Evolutionary conservation across 306 rosid genomes (phyloP), one percentile per base, ranked within the genome.

Genomic region (Cicer yamashitae): DNA sequence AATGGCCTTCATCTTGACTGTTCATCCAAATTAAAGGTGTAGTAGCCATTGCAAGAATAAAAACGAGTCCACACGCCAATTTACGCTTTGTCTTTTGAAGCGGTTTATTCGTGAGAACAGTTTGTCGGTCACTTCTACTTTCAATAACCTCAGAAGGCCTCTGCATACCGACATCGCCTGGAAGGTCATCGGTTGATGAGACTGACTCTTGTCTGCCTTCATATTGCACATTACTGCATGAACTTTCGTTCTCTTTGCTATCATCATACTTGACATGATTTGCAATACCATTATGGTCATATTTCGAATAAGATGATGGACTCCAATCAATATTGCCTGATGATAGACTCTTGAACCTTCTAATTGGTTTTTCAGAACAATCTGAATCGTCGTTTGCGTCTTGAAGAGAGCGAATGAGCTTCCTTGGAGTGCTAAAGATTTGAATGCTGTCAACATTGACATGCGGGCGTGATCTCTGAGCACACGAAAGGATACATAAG

Each of bases 341-440:
- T 44, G 91, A 89, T 47, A 82, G 86, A 76, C 89, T 88, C 82
- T 83, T 87, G 73, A 71, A 44, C 66, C 84, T 82, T 67, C 86
- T 67, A 20, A 43, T 53, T 34, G 39, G 84, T 53, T 78, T 85
- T 83, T 72, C 83, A 44, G 85, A 88, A 73, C 61, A 82, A 73
- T 71, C 82, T 1, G 88, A 87, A 70, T 73, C 81, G 17, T 77
- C 80, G 54, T 61, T 66, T 76, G 73, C 80, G 66, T 90, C 91
- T 82, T 90, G 96, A 71, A 88, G 94, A 68, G 98, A 91, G 82
- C 79, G 91, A 67, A 90, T 81, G 63, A 87, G 93, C 86, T 87
- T 89, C 70, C 90, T 87, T 1, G 96, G 98, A 69, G 98, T 89
- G 45, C 66, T 39, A 70, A 82, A 91, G 83, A 87, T 87, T 67